Base-by-base conservation (phyloP, 805 yeast genomes). In the Kazachstania africana region DNA sequence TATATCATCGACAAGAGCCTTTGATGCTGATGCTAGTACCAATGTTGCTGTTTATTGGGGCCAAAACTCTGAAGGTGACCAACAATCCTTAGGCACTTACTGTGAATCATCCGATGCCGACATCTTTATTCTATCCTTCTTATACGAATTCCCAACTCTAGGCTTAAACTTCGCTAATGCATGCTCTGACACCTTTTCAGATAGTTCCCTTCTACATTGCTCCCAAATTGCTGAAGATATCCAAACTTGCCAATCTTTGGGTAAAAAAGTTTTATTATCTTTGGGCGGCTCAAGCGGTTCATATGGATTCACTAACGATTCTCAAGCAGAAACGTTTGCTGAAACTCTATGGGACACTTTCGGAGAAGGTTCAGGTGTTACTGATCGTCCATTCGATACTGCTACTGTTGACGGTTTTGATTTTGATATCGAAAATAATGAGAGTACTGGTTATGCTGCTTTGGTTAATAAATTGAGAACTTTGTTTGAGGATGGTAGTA, bases 21-120 rank as follows among this genome's bases (percentile, higher is more conserved):
- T 60, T 34, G 54, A 59, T 31, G 44, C 63, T 8, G 34, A 53
- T 12, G 53, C 74, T 22, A 63, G 67, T 28, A 48, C 64, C 20
- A 79, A 81, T 41, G 71, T 83, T 24, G 95, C 78, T 15, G 65
- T 80, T 6, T 84, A 84, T 59, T 84, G 95, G 95, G 95, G 95
- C 33, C 94, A 84, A 57, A 70, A 72, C 45, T 73, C 88, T 12
- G 75, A 70, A n/a, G 82, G 82, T 6, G 49, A 64, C 8, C 75
- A 71, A 43, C 57, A 60, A 34, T 39, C 50, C 2, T 36, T 61
- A 19, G 51, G 62, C 36, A 56, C 63, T 29, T 82, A 82, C 62
- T 84, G 95, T 65, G 61, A 64, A 36, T 64, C 73, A 31, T 70
- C 72, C 34, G 66, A 72, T 29, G 84, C 81, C 16, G 94, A 82